phyloP scores from a whole-genome alignment of 805 yeast genomes.

The Yamadazyma takamatsuzukensis region DNA sequence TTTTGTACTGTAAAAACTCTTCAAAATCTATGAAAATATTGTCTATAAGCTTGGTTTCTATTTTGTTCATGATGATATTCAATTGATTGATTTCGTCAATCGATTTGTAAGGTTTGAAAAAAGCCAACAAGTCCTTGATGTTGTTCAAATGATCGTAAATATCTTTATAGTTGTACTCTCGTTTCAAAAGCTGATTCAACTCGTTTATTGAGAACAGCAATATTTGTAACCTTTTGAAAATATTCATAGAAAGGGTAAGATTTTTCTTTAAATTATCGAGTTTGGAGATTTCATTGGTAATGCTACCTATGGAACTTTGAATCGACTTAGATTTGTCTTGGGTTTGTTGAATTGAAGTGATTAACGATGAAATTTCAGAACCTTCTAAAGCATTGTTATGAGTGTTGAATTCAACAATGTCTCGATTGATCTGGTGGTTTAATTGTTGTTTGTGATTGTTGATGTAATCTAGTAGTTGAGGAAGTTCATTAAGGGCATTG shows the following conservation, averaged over 20 bases:
- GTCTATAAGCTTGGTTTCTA: constrained; percentile 60
- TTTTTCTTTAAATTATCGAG: constrained; percentile 83
- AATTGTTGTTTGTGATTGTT: constrained; percentile 48
- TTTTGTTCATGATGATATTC: constrained; percentile 53
- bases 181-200: constrained; percentile 52
- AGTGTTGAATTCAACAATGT: constrained; percentile 28
- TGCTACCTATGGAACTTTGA: constrained; percentile 56
- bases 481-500: constrained; percentile 47
- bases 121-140: constrained; percentile 65
- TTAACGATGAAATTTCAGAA: constrained; percentile 36
- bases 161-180: constrained; percentile 48
- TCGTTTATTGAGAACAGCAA: constrained; percentile 53
- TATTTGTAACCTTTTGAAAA: constrained; percentile 84
- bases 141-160: constrained; percentile 63
- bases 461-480: constrained; percentile 47
- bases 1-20: constrained; percentile 28
- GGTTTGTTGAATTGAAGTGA: constrained; percentile 45
- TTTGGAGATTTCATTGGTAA: constrained; percentile 74
- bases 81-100: constrained; percentile 74
- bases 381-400: constrained; percentile 12
- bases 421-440: constrained; percentile 39
- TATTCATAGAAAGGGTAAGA: constrained; percentile 78
- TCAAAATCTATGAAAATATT: constrained; percentile 76
- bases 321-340: constrained; percentile 50
- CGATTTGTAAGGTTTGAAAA: constrained; percentile 77